Evolutionary conservation across 352 stramenopile species (phyloP), one percentile per base, ranked within the genome.

Genomic region (Phytophthora podocarpi): DNA sequence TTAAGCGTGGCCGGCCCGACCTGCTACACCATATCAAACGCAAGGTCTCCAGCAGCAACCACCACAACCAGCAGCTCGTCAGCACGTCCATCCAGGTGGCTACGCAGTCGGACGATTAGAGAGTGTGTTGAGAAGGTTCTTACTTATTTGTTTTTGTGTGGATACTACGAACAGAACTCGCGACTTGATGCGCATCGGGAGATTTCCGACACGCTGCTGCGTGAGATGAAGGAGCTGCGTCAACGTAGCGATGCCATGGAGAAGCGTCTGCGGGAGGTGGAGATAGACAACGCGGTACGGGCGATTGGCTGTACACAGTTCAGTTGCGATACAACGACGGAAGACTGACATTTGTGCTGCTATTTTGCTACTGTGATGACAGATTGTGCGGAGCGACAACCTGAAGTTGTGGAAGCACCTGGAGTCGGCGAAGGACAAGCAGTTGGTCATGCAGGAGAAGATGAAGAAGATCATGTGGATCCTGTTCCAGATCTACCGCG

Each of bases 401-500:
- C 37, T 93, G 27, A 96, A 94, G 74, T 55, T 96, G 53, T 96
- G 87, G 87, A 96, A 96, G 48, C 84, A 94, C 43, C 54, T 95
- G 13, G 85, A 93, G 57, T 64, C 78, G 0, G 82, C 87, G 32
- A 94, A 96, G 59, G 85, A 96, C 64, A 94, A 95, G 50, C 87
- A 96, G 66, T 52, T 95, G 62, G 77, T 95, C 34, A 96, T 96
- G 87, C 85, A 96, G 53, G 85, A 93, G 53, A 96, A 96, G 64
- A 91, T 96, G 71, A 94, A 96, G 72, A 96, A 96, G 72, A 96
- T 96, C 54, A 90, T 96, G 80, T 96, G 85, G 85, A 91, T 96
- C 24, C 53, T 96, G 39, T 96, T 91, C 57, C 85, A 96, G 68
- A 95, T 96, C 66, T 95, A 95, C 65, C 85, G 87, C 7, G 82